A percentile compares a stretch with the other conserved stretches of the same genome.
These are phyloP conservation scores for Exophiala xenobiotica DNA, from an alignment of 2,329 filamentous ascomycete species.

Conservation along the genomic window DNA sequence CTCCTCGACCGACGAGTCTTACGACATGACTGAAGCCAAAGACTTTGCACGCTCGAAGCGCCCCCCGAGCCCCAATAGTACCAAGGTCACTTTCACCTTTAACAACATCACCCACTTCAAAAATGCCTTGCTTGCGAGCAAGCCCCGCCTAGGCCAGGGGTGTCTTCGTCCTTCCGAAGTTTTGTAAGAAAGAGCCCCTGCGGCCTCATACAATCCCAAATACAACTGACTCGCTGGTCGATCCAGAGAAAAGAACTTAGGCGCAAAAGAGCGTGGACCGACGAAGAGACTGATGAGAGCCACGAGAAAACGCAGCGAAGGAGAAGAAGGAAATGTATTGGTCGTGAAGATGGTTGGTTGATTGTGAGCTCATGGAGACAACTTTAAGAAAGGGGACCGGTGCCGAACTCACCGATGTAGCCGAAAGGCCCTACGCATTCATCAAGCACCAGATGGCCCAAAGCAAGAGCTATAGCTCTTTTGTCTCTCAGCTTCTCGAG, in stretches of 20 bases:
- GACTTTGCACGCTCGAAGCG: too few relatives aligned
- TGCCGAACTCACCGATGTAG: slow-evolving; percentile 33
- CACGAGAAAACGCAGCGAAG: slow-evolving; percentile 17
- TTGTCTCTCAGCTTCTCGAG: slow-evolving; percentile 42
- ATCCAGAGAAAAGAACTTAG: slow-evolving; percentile 7
- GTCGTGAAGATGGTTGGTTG: slow-evolving; percentile 14
- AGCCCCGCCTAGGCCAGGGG: too few relatives aligned
- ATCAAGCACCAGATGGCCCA: slow-evolving; percentile 43
- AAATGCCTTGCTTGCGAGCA: too few relatives aligned
- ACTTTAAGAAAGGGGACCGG: slow-evolving; percentile 25
- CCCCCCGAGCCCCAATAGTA: too few relatives aligned
- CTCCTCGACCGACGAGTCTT: too few relatives aligned
- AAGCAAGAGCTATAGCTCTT: slow-evolving; percentile 37
- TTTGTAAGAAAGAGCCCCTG: too few relatives aligned
- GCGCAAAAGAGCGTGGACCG: slow-evolving; percentile 22
- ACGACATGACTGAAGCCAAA: too few relatives aligned
- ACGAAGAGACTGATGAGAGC: slow-evolving; percentile 17
- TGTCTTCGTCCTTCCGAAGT: too few relatives aligned
- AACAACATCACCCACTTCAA: too few relatives aligned
- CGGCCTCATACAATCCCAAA: slow-evolving; percentile 29
- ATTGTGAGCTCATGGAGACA: slow-evolving; percentile 27
- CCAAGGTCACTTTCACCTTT: too few relatives aligned
- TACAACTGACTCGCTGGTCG: slow-evolving; percentile 13
- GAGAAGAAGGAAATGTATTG: slow-evolving; percentile 8
- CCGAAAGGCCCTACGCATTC: slow-evolving; percentile 45